A percentile compares a stretch with the other conserved stretches of the same genome.
These are phyloP conservation scores for Colletotrichum ledebouriae DNA, from an alignment of 2,329 filamentous ascomycete genomes.

Conservation along the genomic window DNA sequence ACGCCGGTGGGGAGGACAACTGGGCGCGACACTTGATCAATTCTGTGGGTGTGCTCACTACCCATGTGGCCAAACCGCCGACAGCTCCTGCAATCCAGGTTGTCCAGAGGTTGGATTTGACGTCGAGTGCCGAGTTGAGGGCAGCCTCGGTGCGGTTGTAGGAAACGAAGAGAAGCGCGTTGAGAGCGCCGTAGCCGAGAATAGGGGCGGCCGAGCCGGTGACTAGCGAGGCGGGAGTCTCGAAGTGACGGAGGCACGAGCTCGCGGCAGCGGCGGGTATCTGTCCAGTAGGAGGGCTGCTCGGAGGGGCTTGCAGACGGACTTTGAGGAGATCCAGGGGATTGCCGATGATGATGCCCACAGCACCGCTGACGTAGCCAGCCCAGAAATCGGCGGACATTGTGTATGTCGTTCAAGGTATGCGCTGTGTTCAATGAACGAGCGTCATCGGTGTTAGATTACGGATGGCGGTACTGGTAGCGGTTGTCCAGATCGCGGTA, in stretches of 20 bases:
- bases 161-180: slow-evolving; percentile 88
- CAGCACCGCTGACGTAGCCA: slow-evolving; percentile 88
- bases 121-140: slow-evolving; percentile 60
- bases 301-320: slow-evolving; percentile 75
- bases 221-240: slow-evolving; percentile 57
- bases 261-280: slow-evolving; percentile 42
- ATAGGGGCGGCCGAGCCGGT: slow-evolving; percentile 86
- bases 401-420: not conserved
- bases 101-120: slow-evolving; percentile 67
- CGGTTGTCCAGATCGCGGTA: slow-evolving; percentile 37
- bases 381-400: slow-evolving; percentile 96
- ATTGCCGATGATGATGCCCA: slow-evolving; percentile 66
- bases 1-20: slow-evolving; percentile 63
- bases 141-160: slow-evolving; percentile 86
- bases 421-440: not conserved
- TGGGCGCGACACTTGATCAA: slow-evolving; percentile 92
- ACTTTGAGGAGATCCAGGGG: slow-evolving; percentile 72
- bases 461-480: slow-evolving; percentile 25
- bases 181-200: slow-evolving; percentile 90
- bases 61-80: slow-evolving; percentile 87
- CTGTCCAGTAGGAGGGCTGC: slow-evolving; percentile 31
- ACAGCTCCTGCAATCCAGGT: slow-evolving; percentile 85
- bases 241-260: slow-evolving; percentile 51
- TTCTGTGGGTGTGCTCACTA: slow-evolving; percentile 89
- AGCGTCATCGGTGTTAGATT: not conserved